A percentile compares a stretch with the other conserved stretches of the same genome.
Conservation (phyloP, 148 eudicot species). For the Amaranthus hypochondriacus region DNA sequence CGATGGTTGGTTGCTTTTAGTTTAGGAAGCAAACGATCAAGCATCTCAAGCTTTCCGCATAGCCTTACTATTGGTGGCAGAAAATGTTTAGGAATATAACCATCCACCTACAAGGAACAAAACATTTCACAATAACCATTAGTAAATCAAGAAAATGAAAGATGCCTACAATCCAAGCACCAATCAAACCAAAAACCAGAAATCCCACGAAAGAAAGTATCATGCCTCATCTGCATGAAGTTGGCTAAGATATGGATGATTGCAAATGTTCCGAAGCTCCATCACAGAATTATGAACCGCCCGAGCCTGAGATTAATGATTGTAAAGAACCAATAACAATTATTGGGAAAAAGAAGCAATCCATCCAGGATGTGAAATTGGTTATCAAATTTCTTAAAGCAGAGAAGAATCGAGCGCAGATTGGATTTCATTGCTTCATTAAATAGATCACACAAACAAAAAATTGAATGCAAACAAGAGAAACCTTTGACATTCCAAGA, state of each 20-base stretch:
- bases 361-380: background rate
- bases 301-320: slow-evolving; percentile 53
- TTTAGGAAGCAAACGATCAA: slow-evolving; percentile 90
- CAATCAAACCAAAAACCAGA: slow-evolving; percentile 6
- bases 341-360: background rate
- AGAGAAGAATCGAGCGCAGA: background rate
- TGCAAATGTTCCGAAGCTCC: slow-evolving; percentile 99
- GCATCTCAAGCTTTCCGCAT: slow-evolving; percentile 99
- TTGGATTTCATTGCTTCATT: background rate
- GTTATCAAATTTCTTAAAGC: background rate
- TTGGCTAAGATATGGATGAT: slow-evolving; percentile 97
- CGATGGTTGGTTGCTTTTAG: slow-evolving; percentile 96
- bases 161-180: slow-evolving; percentile 5
- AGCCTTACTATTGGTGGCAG: slow-evolving; percentile 80
- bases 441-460: background rate
- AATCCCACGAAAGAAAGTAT: slow-evolving; percentile 15
- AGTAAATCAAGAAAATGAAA: background rate
- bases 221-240: slow-evolving; percentile 82
- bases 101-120: slow-evolving; percentile 60
- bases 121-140: slow-evolving; percentile 18
- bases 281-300: slow-evolving; percentile 94
- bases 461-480: slow-evolving; percentile 13
- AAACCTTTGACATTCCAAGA: slow-evolving; percentile 80
- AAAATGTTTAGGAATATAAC: slow-evolving; percentile 70
- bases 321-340: slow-evolving; percentile 4